phyloP scores from a whole-genome alignment of 768 basidiomycete species.

The Mycena polygramma region DNA sequence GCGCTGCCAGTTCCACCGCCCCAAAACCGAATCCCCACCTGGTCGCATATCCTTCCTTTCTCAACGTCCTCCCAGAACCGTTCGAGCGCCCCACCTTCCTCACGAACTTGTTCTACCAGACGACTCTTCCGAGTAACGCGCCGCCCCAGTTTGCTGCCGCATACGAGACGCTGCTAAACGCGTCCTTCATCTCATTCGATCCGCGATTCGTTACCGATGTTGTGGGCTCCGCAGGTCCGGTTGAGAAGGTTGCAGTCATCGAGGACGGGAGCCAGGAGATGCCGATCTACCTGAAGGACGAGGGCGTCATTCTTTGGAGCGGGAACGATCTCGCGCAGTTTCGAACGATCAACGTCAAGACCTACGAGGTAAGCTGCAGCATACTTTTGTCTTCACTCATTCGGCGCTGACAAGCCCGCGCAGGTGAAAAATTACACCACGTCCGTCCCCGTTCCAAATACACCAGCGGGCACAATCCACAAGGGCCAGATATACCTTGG shows the following conservation, averaged over 20 bases:
- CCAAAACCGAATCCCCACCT: slow-evolving; percentile 9
- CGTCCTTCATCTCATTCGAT: slow-evolving; percentile 26
- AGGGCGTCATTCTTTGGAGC: slow-evolving; percentile 23
- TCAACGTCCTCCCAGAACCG: slow-evolving; percentile 29
- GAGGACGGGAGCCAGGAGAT: slow-evolving; percentile 29
- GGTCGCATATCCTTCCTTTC: slow-evolving; percentile 18
- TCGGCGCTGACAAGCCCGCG: neutral
- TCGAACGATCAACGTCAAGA: slow-evolving; percentile 22
- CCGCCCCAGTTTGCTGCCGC: slow-evolving; percentile 7
- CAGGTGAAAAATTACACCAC: slow-evolving; percentile 25
- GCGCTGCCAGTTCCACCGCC: too few relatives aligned
- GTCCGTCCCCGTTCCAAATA: slow-evolving; percentile 17
- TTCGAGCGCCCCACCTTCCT: slow-evolving; percentile 19
- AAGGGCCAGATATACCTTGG: slow-evolving; percentile 26
- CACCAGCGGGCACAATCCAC: slow-evolving; percentile 18
- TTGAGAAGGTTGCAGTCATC: slow-evolving; percentile 11
- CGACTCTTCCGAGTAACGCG: slow-evolving; percentile 12
- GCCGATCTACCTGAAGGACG: slow-evolving; percentile 25
- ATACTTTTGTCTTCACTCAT: neutral
- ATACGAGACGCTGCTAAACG: slow-evolving; percentile 17
- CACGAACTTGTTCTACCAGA: slow-evolving; percentile 28
- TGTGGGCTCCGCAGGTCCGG: slow-evolving; percentile 19
- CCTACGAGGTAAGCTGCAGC: slow-evolving; percentile 1
- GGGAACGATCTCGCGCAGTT: slow-evolving; percentile 21
- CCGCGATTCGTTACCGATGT: slow-evolving; percentile 20